Evolutionary conservation across 2,329 filamentous ascomycete species (phyloP).

Genomic region (Ceratocystis ficicola): DNA sequence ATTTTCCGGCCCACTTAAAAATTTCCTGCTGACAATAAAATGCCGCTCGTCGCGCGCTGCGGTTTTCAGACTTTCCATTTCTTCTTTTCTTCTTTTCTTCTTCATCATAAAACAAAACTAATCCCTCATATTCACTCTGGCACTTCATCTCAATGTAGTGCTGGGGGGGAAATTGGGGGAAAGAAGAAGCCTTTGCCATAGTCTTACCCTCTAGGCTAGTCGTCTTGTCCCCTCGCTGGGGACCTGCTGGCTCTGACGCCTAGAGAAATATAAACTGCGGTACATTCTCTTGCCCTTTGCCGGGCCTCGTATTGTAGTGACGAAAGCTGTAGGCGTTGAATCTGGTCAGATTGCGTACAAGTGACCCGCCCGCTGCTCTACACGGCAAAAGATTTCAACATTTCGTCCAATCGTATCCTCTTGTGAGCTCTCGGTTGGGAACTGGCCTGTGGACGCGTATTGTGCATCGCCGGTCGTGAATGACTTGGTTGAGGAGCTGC

Average conservation of each 20-base stretch:
- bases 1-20: conserved; percentile 13
- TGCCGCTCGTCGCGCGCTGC: not conserved
- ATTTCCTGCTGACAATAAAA: conserved; percentile 14
- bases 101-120: conserved; percentile 25
- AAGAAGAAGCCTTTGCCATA: conserved; percentile 33
- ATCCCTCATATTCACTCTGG: conserved; percentile 59
- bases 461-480: not conserved
- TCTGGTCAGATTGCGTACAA: too few relatives aligned
- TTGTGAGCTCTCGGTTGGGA: conserved; percentile 27
- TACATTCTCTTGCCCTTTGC: conserved; percentile 24
- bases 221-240: conserved; percentile 22
- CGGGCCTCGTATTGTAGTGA: not conserved
- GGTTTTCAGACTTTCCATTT: conserved; percentile 19
- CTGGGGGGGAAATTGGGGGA: conserved; percentile 63
- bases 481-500: not conserved
- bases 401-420: conserved; percentile 29
- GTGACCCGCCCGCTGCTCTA: not conserved
- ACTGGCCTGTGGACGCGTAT: conserved; percentile 20
- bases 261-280: conserved; percentile 31
- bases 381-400: conserved; percentile 22
- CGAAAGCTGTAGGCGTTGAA: too few relatives aligned
- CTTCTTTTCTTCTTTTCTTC: conserved; percentile 27
- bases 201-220: conserved; percentile 40
- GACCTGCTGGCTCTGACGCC: conserved; percentile 21
- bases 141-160: conserved; percentile 40